Base-by-base conservation (phyloP, 257 asterid genomes). In the Salvia miltiorrhiza region DNA sequence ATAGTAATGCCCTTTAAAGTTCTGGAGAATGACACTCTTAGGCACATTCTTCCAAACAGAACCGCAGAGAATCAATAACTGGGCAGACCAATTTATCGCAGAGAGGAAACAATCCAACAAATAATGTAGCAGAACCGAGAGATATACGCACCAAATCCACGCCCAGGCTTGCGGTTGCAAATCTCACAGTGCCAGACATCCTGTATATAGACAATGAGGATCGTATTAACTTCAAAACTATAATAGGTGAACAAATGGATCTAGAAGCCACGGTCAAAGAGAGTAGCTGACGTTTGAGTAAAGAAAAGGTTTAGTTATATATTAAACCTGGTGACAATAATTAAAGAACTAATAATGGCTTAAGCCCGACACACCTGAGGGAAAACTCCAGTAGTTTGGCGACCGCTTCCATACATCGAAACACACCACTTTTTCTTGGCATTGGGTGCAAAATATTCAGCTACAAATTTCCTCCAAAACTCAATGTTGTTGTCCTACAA, bases 391-490 rank as follows among this genome's bases (percentile, higher is more conserved):
- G 84, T 88, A 9, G 95, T 83, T 78, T 91, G 99, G 70, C 99
- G 96, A 39, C 96, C 96, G 69, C 83, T 89, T 78, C 97, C 97
- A 79, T 94, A 94, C 97, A 91, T 87, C 2, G 99, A 94, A 45
- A 94, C 96, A 32, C 99, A 94, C 99, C 96, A 94, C 69, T 87
- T 94, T 75, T 94, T 94, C 95, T 89, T 94, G 57, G 99, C 97
- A 82, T 86, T 87, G 28, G 97, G 96, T 8, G 96, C 91, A 80
- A 93, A 93, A 69, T 80, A 93, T 80, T 93, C 99, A 0, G 85
- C 85, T 2, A 90, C 99, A 81, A 90, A 94, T 77, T 89, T 90
- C 60, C 96, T 82, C 99, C 99, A 92, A 73, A 84, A 92, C 28
- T 84, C 96, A 2, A 92, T 92, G 72, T 78, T 87, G 78, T 89